Conservation (phyloP, 1,139 yeast genomes). For the Nematodospora anomalae region DNA sequence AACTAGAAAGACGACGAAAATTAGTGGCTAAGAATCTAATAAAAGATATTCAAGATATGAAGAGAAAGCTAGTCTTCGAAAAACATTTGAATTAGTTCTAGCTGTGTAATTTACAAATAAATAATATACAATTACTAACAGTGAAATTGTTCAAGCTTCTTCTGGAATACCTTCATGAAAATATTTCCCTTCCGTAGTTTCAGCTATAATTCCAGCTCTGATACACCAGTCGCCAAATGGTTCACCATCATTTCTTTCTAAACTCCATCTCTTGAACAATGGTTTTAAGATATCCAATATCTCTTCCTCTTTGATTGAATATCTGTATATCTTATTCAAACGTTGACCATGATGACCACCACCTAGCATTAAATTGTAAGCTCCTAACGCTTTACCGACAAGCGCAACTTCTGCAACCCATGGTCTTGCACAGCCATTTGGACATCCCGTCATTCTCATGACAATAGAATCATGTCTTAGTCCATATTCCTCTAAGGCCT, state of each 20-base stretch:
- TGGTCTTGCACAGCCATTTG: conserved; percentile 98
- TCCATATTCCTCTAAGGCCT: conserved; percentile 85
- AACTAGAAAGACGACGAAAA: conserved; percentile 43
- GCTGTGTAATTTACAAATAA: conserved; percentile 2
- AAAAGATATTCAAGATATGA: conserved; percentile 28
- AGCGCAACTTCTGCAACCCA: conserved; percentile 97
- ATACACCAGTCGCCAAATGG: conserved; percentile 94
- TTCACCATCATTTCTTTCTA: conserved; percentile 87
- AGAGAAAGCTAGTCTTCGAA: conserved; percentile 5
- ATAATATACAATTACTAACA: conserved; percentile 3
- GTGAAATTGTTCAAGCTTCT: conserved; percentile 45
- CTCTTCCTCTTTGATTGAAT: conserved; percentile 89
- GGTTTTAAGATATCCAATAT: conserved; percentile 76
- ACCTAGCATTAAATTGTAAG: conserved; percentile 92
- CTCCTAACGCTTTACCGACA: conserved; percentile 93
- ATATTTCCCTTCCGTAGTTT: conserved; percentile 85
- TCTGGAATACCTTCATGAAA: conserved; percentile 95
- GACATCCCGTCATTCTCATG: conserved; percentile 99
- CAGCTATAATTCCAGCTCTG: conserved; percentile 82
- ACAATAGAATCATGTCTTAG: conserved; percentile 92
- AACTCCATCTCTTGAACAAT: conserved; percentile 89
- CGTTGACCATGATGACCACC: conserved; percentile 97
- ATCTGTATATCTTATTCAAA: conserved; percentile 83
- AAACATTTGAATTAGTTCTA: not conserved
- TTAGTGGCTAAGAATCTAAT: conserved; percentile 30